These are phyloP conservation scores for Phytophthora hybrid DNA, from an alignment of 352 stramenopile genomes.

Conservation along the genomic window DNA sequence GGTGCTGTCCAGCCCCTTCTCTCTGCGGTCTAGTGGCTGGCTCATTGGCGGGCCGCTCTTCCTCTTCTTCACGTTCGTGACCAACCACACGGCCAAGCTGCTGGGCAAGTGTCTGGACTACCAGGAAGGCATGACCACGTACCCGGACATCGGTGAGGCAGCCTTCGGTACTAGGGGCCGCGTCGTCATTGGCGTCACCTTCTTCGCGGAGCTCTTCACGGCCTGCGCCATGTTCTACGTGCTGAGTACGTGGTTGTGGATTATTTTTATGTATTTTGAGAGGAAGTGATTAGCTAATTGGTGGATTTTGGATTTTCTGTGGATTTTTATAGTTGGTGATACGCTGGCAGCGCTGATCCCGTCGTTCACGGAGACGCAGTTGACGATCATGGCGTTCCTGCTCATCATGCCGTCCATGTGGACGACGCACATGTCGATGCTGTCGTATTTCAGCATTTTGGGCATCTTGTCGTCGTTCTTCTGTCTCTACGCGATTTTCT, in stretches of 20 bases:
- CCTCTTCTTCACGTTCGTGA: constrained; percentile 86
- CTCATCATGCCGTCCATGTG: constrained; percentile 83
- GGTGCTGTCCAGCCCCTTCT: constrained; percentile 86
- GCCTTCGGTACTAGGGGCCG: constrained; percentile 78
- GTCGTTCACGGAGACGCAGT: constrained; percentile 59
- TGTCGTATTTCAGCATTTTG: constrained; percentile 88
- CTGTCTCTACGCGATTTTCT: constrained; percentile 80
- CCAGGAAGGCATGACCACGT: constrained; percentile 85
- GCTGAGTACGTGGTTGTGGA: constrained; percentile 58
- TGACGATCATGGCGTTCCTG: constrained; percentile 76
- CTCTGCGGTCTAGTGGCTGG: constrained; percentile 79
- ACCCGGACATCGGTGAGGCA: constrained; percentile 84
- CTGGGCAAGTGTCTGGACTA: constrained; percentile 84
- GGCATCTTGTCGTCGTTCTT: constrained; percentile 88
- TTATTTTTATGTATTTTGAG: not conserved
- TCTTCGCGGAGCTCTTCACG: constrained; percentile 86
- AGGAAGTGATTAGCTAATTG: not conserved
- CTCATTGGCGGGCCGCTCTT: constrained; percentile 79
- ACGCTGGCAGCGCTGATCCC: constrained; percentile 79
- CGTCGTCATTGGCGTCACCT: constrained; percentile 79
- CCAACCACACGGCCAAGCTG: constrained; percentile 88
- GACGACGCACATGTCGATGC: constrained; percentile 82
- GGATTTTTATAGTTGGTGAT: constrained; percentile 63
- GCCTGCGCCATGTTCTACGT: constrained; percentile 85
- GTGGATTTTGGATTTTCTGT: not conserved